Base-by-base conservation (phyloP, 352 stramenopile genomes). In the Phytophthora citricola region DNA sequence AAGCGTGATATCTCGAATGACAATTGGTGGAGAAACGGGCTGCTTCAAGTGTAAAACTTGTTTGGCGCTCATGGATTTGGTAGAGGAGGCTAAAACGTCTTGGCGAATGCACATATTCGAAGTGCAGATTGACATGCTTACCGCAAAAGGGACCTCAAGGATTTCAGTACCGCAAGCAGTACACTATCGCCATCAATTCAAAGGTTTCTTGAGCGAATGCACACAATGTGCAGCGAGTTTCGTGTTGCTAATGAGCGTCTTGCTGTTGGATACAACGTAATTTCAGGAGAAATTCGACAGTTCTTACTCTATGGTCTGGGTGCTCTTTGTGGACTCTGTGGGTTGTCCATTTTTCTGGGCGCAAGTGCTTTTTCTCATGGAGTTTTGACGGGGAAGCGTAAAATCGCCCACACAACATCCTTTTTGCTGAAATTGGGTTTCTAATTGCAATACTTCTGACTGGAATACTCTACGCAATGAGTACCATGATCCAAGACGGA, bases 1-100 rank as follows among this genome's bases (percentile, higher is more conserved):
- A 2, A 93, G 68, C 32, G 41, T 74, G 12, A 51, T 57, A 1
- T 73, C 70, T 29, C 78, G 83, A 34, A 93, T 92, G 85, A 84
- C 63, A 6, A 63, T 86, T 38, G 85, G 79, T 0, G 79, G 68
- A 0, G 20, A 56, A 14, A 89, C 79, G 2, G 83, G 85, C 11
- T 93, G 83, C 38, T 92, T 90, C 50, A 75, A 69, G 20, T 93
- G 85, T 49, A 86, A 89, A 50, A 71, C 69, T 2, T 93, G 85
- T 60, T 61, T 73, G 5, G 46, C 45, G 15, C 64, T 92, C 1
- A 41, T 38, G 4, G 52, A 76, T 5, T 67, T 85, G 8, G 50
- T 89, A 6, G 49, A 36, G 7, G 63, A 69, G 6, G 66, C 78
- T 0, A 61, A 64, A 31, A 79, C 78, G 8, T 62, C 68, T 3